These are phyloP conservation scores for Hypomontagnella submonticulosa DNA, from an alignment of 495 filamentous ascomycete genomes.

Conservation along the genomic window DNA sequence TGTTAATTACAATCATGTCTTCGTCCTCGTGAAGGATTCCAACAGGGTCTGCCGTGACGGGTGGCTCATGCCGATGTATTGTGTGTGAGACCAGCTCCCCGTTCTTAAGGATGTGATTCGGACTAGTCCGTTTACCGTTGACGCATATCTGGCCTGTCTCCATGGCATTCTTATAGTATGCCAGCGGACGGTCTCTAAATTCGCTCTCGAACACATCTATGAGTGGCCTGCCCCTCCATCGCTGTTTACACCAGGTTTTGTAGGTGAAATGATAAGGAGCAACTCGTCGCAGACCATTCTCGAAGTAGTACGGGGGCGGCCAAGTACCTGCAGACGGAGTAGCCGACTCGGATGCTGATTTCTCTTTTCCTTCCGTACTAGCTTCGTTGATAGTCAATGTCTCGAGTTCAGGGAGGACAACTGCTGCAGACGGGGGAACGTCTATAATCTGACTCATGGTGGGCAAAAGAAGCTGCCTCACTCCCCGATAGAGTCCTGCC, in stretches of 20 bases:
- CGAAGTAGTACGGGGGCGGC: conserved; percentile 80
- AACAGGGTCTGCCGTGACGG: conserved; percentile 82
- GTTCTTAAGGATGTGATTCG: conserved; percentile 58
- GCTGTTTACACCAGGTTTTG: conserved; percentile 90
- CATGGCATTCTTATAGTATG: conserved; percentile 91
- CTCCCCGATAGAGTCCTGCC: too few relatives aligned
- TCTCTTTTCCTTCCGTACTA: not conserved
- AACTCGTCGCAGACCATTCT: conserved; percentile 82
- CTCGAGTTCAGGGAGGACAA: conserved; percentile 20
- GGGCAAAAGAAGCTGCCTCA: conserved; percentile 26
- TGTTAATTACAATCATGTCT: conserved; percentile 93
- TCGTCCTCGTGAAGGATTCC: conserved; percentile 89
- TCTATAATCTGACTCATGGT: conserved; percentile 38
- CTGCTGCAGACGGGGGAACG: conserved; percentile 8
- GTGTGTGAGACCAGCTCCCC: conserved; percentile 90
- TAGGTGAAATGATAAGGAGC: conserved; percentile 94
- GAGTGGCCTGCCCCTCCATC: conserved; percentile 80
- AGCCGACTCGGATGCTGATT: conserved; percentile 54
- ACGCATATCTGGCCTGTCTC: conserved; percentile 76
- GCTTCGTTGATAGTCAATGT: conserved; percentile 15
- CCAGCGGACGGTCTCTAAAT: conserved; percentile 84
- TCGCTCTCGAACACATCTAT: conserved; percentile 85
- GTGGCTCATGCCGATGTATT: conserved; percentile 94
- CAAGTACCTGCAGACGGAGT: conserved; percentile 71
- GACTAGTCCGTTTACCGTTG: conserved; percentile 71